These are phyloP conservation scores for Cronartium quercuum DNA, from an alignment of 1,284 basidiomycete genomes.

Conservation along the genomic window DNA sequence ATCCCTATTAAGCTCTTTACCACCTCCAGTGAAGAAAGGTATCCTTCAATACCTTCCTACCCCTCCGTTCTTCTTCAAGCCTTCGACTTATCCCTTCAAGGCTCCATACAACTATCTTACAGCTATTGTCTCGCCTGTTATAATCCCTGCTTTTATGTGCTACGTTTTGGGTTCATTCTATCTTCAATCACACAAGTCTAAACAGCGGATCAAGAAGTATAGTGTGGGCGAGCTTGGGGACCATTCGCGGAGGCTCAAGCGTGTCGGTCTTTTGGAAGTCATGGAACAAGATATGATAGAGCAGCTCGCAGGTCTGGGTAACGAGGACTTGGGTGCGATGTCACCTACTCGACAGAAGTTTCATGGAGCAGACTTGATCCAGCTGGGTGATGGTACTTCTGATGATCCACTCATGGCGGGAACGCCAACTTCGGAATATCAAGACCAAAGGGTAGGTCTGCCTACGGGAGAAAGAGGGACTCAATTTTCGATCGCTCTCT, in stretches of 20 bases:
- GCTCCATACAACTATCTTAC: conserved; percentile 20
- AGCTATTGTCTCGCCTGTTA: conserved; percentile 8
- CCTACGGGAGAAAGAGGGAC: neutral
- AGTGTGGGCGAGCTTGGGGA: conserved; percentile 13
- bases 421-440: neutral
- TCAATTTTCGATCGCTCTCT: neutral
- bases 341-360: neutral
- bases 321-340: neutral
- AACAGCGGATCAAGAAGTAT: conserved; percentile 25
- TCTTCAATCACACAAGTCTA: conserved; percentile 21
- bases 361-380: neutral
- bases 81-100: conserved; percentile 20
- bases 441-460: neutral
- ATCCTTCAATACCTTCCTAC: neutral
- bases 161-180: conserved; percentile 21
- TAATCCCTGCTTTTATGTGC: conserved; percentile 11
- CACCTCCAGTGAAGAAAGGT: neutral
- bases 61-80: conserved; percentile 23
- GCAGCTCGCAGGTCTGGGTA: conserved; percentile 15
- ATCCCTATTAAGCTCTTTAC: neutral
- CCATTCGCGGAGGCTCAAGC: neutral
- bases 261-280: conserved; percentile 22
- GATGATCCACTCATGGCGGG: neutral
- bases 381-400: neutral
- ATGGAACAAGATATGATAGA: conserved; percentile 22